These are phyloP conservation scores for Starmerella scarabaei DNA, from an alignment of 805 yeast species.

Conservation along the genomic window DNA sequence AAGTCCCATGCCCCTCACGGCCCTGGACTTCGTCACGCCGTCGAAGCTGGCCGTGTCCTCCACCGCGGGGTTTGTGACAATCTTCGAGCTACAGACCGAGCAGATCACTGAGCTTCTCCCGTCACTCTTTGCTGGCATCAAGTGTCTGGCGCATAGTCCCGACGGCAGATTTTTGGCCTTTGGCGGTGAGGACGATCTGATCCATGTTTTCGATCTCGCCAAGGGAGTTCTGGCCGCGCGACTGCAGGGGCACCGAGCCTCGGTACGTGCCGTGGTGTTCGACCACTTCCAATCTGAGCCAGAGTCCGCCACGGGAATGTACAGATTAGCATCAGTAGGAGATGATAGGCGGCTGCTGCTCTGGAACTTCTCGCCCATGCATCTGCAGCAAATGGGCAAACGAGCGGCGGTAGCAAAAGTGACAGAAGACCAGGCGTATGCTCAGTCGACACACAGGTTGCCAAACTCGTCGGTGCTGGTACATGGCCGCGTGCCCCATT, in stretches of 20 bases:
- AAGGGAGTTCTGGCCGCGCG: slow-evolving; percentile 26
- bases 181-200: slow-evolving; percentile 47
- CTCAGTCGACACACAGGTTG: slow-evolving; percentile 5
- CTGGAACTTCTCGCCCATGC: slow-evolving; percentile 43
- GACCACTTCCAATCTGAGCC: slow-evolving; percentile 29
- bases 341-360: slow-evolving; percentile 41
- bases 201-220: slow-evolving; percentile 33
- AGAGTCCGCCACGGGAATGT: slow-evolving; percentile 19
- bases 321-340: slow-evolving; percentile 42
- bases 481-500: slow-evolving; percentile 22
- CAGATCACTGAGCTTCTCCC: slow-evolving; percentile 41
- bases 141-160: slow-evolving; percentile 40
- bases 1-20: slow-evolving; percentile 40
- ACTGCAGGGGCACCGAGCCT: slow-evolving; percentile 41
- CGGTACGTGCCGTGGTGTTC: slow-evolving; percentile 37
- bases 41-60: slow-evolving; percentile 39
- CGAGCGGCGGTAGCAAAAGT: slow-evolving; percentile 2
- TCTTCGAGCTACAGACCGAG: slow-evolving; percentile 40
- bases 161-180: slow-evolving; percentile 36
- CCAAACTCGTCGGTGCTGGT: slow-evolving; percentile 9
- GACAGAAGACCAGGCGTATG: slow-evolving; percentile 1
- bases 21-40: slow-evolving; percentile 25
- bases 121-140: slow-evolving; percentile 53
- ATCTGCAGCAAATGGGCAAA: slow-evolving; percentile 21
- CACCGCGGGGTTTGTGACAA: slow-evolving; percentile 51